These are phyloP conservation scores for Nothomitra cinnamomea DNA, from an alignment of 2,329 filamentous ascomycete species.

Conservation along the genomic window DNA sequence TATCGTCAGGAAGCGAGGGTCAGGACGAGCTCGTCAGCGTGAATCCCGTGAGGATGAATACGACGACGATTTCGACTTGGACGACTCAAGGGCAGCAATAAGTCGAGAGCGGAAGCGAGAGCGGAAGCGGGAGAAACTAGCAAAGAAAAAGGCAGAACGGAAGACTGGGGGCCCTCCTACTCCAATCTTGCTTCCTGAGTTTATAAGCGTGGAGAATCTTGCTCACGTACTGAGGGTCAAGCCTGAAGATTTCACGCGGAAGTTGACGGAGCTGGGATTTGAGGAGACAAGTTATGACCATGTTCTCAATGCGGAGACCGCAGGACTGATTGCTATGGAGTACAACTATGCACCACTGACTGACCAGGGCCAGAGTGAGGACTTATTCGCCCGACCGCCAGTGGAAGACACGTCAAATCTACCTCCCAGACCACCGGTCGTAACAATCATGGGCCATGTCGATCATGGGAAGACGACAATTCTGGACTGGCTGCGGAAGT, in stretches of 20 bases:
- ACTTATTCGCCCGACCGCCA: constrained; percentile 53
- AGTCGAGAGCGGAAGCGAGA: constrained; percentile 20
- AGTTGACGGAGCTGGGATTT: constrained; percentile 75
- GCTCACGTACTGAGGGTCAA: constrained; percentile 58
- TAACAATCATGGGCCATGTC: constrained; percentile 98
- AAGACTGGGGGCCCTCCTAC: constrained; percentile 27
- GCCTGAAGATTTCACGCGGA: constrained; percentile 51
- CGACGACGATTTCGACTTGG: constrained; percentile 18
- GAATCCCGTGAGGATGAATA: constrained; percentile 7
- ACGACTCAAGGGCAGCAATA: constrained; percentile 19
- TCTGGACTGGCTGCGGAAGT: constrained; percentile 81
- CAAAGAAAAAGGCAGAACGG: constrained; percentile 26
- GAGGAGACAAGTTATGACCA: constrained; percentile 70
- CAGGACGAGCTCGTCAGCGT: not conserved
- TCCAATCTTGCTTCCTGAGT: constrained; percentile 68
- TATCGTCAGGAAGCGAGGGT: not conserved
- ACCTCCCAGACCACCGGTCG: constrained; percentile 70
- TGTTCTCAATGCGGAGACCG: constrained; percentile 79
- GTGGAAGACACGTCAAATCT: constrained; percentile 50
- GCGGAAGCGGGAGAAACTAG: constrained; percentile 22
- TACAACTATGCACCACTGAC: constrained; percentile 81
- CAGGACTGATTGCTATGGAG: constrained; percentile 76
- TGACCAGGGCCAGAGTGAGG: constrained; percentile 45
- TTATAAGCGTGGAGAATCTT: constrained; percentile 74
- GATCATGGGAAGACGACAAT: constrained; percentile 98